Evolutionary conservation across 2,329 filamentous ascomycete species (phyloP).

Genomic region (Teratosphaeria gauchensis): DNA sequence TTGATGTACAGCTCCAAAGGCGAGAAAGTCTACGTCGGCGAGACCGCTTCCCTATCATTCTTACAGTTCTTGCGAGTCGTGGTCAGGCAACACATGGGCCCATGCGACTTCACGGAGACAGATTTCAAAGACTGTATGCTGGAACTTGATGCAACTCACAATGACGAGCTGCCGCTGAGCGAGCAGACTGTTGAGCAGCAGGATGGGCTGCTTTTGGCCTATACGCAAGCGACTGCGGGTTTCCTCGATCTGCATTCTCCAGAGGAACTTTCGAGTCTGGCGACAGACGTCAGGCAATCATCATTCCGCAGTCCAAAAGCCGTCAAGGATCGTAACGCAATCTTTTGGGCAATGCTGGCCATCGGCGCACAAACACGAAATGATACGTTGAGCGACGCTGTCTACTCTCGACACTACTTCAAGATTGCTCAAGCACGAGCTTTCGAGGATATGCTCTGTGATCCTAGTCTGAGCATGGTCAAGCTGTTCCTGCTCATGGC

Average conservation of each 20-base stretch:
- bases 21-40: background rate
- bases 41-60: background rate
- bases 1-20: background rate
- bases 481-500: background rate
- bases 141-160: background rate
- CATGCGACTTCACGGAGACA: background rate
- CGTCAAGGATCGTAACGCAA: background rate
- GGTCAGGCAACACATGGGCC: background rate
- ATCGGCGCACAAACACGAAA: background rate
- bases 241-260: background rate
- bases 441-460: background rate
- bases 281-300: background rate
- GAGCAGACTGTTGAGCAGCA: background rate
- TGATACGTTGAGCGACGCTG: background rate
- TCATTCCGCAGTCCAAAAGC: background rate
- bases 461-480: background rate
- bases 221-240: background rate
- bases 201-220: background rate
- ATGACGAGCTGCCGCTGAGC: background rate
- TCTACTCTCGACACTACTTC: background rate
- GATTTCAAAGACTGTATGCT: background rate
- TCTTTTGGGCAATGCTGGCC: background rate
- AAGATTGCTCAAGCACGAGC: background rate
- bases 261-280: background rate
- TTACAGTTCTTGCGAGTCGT: background rate